Evolutionary conservation across 768 basidiomycete genomes (phyloP).

Genomic region (Phanerochaete sordida): DNA sequence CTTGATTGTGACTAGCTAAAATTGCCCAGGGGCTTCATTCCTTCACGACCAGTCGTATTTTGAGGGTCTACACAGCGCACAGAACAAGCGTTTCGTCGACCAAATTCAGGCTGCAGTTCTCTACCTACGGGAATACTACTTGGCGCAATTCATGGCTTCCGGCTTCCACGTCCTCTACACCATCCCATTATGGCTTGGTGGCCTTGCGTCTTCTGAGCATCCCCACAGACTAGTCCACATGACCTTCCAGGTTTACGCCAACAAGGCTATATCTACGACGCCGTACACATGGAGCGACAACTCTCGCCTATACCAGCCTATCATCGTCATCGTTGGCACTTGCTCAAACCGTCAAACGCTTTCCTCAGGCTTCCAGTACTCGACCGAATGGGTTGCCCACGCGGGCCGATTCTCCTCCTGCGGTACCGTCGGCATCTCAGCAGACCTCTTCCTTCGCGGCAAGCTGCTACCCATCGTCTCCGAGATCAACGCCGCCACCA

Average conservation of each 20-base stretch:
- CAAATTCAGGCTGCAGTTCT: conserved; percentile 20
- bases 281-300: conserved; percentile 4
- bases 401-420: conserved; percentile 11
- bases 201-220: background rate
- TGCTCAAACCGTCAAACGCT: conserved; percentile 9
- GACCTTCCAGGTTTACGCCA: conserved; percentile 17
- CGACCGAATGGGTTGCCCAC: conserved; percentile 15
- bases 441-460: conserved; percentile 18
- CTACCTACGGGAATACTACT: conserved; percentile 21
- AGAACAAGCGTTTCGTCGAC: conserved; percentile 12
- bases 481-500: conserved; percentile 23
- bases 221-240: conserved; percentile 11
- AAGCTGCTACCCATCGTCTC: conserved; percentile 17
- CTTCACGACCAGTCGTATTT: conserved; percentile 22
- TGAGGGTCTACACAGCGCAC: conserved; percentile 13
- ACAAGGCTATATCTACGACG: conserved; percentile 6
- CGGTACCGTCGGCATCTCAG: conserved; percentile 21
- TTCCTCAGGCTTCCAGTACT: conserved; percentile 13
- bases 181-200: conserved; percentile 22
- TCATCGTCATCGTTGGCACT: conserved; percentile 24
- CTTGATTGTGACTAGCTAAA: background rate
- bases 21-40: conserved; percentile 18
- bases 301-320: conserved; percentile 7
- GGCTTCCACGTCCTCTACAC: conserved; percentile 23
- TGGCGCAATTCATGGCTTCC: conserved; percentile 11